Conservation (phyloP, 1,284 basidiomycete species). For the Cutaneotrichosporon spelunceum region DNA sequence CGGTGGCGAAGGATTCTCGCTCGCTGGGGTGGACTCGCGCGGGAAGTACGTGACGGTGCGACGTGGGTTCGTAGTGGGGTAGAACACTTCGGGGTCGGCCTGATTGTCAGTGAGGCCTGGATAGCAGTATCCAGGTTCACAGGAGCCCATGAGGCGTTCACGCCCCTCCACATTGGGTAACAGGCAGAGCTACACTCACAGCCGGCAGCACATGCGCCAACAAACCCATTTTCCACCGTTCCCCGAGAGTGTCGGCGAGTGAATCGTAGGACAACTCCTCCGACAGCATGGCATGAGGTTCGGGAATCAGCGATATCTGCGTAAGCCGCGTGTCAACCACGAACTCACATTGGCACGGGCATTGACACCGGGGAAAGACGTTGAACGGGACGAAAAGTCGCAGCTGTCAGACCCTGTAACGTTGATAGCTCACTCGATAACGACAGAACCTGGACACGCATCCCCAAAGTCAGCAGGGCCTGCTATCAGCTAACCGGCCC, state of each 20-base stretch:
- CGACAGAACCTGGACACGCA: not conserved
- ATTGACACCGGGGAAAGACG: not conserved
- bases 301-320: constrained; percentile 10
- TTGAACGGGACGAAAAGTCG: not conserved
- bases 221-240: constrained; percentile 12
- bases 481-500: not conserved
- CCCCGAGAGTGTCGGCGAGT: not conserved
- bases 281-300: constrained; percentile 7
- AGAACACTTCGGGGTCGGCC: constrained; percentile 4
- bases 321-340: not conserved
- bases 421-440: constrained; percentile 4
- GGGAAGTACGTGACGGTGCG: constrained; percentile 30
- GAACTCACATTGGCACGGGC: constrained; percentile 5
- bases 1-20: constrained; percentile 26
- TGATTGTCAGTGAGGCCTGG: not conserved
- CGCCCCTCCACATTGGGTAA: too few relatives aligned
- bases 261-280: constrained; percentile 1
- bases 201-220: constrained; percentile 11
- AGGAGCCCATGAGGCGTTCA: too few relatives aligned
- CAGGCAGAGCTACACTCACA: not conserved
- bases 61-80: not conserved
- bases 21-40: constrained; percentile 12
- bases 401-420: not conserved
- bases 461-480: constrained; percentile 5
- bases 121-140: too few relatives aligned